A percentile compares a stretch with the other conserved stretches of the same genome.
phyloP scores from a whole-genome alignment of 768 basidiomycete genomes.

The Strobilomyces confusus region DNA sequence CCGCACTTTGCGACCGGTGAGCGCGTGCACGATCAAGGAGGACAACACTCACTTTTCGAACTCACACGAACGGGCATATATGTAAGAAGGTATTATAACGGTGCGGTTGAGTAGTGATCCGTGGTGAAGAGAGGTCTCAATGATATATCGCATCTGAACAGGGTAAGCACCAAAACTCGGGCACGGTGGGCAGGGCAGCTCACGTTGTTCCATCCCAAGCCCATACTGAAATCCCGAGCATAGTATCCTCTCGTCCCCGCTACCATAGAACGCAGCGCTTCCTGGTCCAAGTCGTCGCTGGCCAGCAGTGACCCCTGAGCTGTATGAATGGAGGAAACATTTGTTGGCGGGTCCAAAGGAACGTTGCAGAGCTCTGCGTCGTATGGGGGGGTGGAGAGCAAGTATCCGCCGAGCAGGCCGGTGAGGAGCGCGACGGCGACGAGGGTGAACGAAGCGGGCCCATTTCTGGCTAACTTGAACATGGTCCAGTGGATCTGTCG shows the following conservation, averaged over 20 bases:
- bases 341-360: constrained; percentile 9
- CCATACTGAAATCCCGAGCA: constrained; percentile 41
- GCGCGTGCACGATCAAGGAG: neutral
- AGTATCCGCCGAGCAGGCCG: constrained; percentile 26
- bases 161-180: constrained; percentile 1
- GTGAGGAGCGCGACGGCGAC: constrained; percentile 21
- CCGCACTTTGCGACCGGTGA: constrained; percentile 18
- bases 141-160: constrained; percentile 44
- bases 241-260: constrained; percentile 40
- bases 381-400: constrained; percentile 14
- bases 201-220: constrained; percentile 48
- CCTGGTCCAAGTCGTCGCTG: constrained; percentile 26
- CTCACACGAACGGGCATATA: constrained; percentile 46
- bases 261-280: constrained; percentile 33
- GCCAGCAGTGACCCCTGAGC: constrained; percentile 10
- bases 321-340: neutral
- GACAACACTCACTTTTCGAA: constrained; percentile 18
- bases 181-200: constrained; percentile 7
- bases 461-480: constrained; percentile 15
- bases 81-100: constrained; percentile 40
- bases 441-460: constrained; percentile 9
- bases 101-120: constrained; percentile 42
- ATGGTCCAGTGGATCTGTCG: constrained; percentile 11
- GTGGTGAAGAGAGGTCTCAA: constrained; percentile 42
- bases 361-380: constrained; percentile 17